A percentile compares a stretch with the other conserved stretches of the same genome.
Evolutionary conservation across 2,329 filamentous ascomycete genomes (phyloP).

Genomic region (Hymenoscyphus repandus): DNA sequence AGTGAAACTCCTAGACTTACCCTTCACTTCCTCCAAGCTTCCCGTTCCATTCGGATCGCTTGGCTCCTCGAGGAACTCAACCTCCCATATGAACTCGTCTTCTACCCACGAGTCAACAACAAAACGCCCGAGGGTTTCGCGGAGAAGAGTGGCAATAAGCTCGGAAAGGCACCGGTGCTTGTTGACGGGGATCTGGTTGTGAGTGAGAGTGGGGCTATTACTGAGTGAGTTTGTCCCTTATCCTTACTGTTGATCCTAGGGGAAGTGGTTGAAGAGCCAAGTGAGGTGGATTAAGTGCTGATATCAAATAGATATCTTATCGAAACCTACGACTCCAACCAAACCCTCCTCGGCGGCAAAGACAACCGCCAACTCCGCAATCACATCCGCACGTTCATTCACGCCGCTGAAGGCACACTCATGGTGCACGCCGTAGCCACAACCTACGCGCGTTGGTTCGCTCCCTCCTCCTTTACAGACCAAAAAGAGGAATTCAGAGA

Average conservation of each 20-base stretch:
- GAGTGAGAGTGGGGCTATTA: conserved; percentile 42
- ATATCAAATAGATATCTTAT: neutral
- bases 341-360: too few species aligned
- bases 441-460: conserved; percentile 34
- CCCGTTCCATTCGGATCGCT: conserved; percentile 29
- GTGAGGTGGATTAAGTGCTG: neutral
- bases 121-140: conserved; percentile 40
- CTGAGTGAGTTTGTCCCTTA: conserved; percentile 33
- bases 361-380: too few species aligned
- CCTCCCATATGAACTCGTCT: conserved; percentile 37
- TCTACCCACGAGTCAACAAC: conserved; percentile 34
- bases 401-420: conserved; percentile 43
- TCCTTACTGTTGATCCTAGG: too few species aligned
- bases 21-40: conserved; percentile 32
- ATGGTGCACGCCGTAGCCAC: conserved; percentile 40
- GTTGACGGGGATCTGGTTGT: conserved; percentile 37
- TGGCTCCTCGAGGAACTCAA: conserved; percentile 42
- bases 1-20: conserved; percentile 39
- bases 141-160: conserved; percentile 33
- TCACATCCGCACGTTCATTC: conserved; percentile 28
- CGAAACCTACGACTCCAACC: neutral
- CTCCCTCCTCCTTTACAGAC: neutral
- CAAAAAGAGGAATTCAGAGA: conserved; percentile 35
- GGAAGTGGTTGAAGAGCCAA: neutral
- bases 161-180: conserved; percentile 42